Evolutionary conservation across 2,329 filamentous ascomycete species (phyloP), one percentile per base, ranked within the genome.

Genomic region (Sphaerulina vaccinii): DNA sequence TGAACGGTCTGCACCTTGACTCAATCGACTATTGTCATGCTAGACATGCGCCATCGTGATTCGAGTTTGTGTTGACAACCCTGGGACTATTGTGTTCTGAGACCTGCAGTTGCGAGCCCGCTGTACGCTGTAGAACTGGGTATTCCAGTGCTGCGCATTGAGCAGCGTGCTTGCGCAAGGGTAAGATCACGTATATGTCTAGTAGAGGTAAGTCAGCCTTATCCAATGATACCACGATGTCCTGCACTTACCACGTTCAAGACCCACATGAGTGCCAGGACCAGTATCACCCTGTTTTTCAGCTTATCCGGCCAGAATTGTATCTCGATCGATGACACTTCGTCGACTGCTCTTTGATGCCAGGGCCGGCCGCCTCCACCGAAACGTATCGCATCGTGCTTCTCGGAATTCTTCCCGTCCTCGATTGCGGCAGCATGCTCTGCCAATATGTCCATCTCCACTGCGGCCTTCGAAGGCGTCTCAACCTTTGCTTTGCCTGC

Each of bases 181-280:
- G n/a, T n/a, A n/a, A n/a, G n/a, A n/a, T n/a, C n/a, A n/a, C n/a
- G n/a, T n/a, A n/a, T n/a, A n/a, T n/a, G n/a, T n/a, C n/a, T n/a
- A n/a, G n/a, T n/a, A n/a, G n/a, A n/a, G n/a, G n/a, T n/a, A n/a
- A n/a, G n/a, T n/a, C n/a, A n/a, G n/a, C n/a, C n/a, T 38, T 33
- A 24, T 13, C 4, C n/a, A n/a, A n/a, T 42, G 9, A 6, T 5
- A 24, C 39, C 3, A n/a, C n/a, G n/a, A n/a, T n/a, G n/a, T n/a
- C n/a, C n/a, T 32, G 44, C 39, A 16, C 55, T 55, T 21, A 57
- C 55, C 47, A 58, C 9, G 16, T 58, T 58, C 38, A 58, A 19
- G 15, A 54, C 22, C 56, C 56, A 58, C 38, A 56, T 38, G 4
- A 36, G n/a, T 19, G 38, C 52, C 19, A 58, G 42, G 5, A 55